Conservation (phyloP, 2,329 filamentous ascomycete species). For the Cercospora berteroae region DNA sequence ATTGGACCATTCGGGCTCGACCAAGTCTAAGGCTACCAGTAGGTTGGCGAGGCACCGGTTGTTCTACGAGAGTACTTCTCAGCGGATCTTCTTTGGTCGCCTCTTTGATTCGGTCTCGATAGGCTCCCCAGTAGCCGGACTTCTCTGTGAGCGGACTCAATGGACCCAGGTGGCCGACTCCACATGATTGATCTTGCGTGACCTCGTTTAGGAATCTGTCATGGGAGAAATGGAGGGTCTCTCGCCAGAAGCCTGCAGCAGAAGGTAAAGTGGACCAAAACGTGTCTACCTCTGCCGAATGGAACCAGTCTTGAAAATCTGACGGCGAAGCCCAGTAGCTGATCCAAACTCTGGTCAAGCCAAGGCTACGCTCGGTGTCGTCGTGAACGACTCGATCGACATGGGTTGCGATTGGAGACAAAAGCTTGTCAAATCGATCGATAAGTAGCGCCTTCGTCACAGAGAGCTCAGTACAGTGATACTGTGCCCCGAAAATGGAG, state of each 20-base stretch:
- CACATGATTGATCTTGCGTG: background rate
- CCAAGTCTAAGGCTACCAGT: background rate
- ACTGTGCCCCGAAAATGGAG: background rate
- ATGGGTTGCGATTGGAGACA: background rate
- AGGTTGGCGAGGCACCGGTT: background rate
- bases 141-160: background rate
- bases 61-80: background rate
- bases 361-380: background rate
- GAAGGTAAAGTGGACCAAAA: background rate
- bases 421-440: background rate
- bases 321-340: background rate
- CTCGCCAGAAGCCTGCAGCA: background rate
- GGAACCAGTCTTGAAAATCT: background rate
- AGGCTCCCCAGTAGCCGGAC: conserved; percentile 10
- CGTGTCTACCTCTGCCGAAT: background rate
- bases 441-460: background rate
- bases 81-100: background rate
- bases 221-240: background rate
- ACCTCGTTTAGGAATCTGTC: background rate
- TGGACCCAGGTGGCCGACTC: background rate
- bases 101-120: conserved; percentile 4
- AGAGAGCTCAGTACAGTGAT: background rate
- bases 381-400: background rate
- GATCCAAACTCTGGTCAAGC: background rate
- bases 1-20: background rate